Evolutionary conservation across 345 rosid genomes (phyloP), one percentile per base, ranked within the genome.

Genomic region (Microcos paniculata): DNA sequence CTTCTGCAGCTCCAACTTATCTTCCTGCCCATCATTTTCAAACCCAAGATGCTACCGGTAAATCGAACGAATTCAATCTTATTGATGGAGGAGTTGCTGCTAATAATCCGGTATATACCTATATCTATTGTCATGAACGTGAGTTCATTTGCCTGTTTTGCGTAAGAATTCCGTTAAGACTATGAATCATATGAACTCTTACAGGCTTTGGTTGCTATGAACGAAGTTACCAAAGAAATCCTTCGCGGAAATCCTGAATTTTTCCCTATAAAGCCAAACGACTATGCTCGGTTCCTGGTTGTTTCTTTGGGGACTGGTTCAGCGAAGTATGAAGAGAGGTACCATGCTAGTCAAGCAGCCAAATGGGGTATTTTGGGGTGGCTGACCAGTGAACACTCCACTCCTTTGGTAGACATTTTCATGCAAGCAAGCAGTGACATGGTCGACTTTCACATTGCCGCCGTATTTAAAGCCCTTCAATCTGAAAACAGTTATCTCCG

Each of bases 21-120:
- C 88, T 91, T 15, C 92, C 94, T 0, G 87, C 91, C 3, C 86
- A 84, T 71, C n/a, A 57, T 33, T 87, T 87, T 62, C 63, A 78
- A 80, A 87, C 85, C 33, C 19, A 76, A 72, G 85, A 82, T 31
- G 61, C 79, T 9, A 49, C 12, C 0, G 88, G 88, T 46, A 74
- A 75, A 38, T 61, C 76, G 3, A 84, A 71, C 69, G 82, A 78
- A 43, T 93, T 86, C 85, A 76, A 91, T 78, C 97, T 93, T 35
- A 83, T 93, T 21, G 98, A 93, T 26, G 94, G 94, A 0, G 94
- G 97, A 49, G 87, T 93, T 23, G 98, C 94, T 3, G 97, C 97
- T 24, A 89, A 91, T 68, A 88, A 91, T 74, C 96, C 90, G 77
- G 93, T 87, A 84, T 3, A 24, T 14, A 63, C 62, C 9, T 15